Evolutionary conservation across 2,329 filamentous ascomycete species (phyloP), one percentile per base, ranked within the genome.

Genomic region (Beauveria sp.): DNA sequence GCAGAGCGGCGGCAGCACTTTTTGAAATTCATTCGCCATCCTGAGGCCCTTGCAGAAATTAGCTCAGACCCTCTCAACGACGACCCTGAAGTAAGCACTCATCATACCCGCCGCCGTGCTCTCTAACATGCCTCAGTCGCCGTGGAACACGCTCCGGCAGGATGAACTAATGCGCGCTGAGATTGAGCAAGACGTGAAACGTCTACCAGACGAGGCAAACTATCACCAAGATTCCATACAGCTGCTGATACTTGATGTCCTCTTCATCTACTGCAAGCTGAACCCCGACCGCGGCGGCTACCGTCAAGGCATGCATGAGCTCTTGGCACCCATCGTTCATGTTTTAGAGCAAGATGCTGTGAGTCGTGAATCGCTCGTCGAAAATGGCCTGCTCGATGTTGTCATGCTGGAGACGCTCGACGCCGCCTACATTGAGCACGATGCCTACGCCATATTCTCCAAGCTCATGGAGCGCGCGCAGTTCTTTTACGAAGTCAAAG

Each of bases 291-390:
- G 91, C 60, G 91, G 91, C 18, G 92, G 86, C 20, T 99, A 99
- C 72, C 86, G 95, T n/a, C 95, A 99, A 76, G 95, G 95, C 12
- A 99, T 99, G 93, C 95, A 99, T 72, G 95, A 99, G 75, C 79
- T 99, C 49, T 80, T 98, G 16, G 95, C 95, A 0, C 93, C 95
- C 0, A 86, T 99, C 43, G 78, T 97, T 7, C 91, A 91, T 82
- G 89, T 91, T 2, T 78, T 98, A 6, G 86, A 93, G 67, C 82
- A 88, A 67, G 95, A 99, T 75, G 88, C 93, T 7, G 79, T 96
- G 56, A 82, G 90, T 59, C 72, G 74, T 3, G 67, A 70, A 3
- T 70, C 73, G 3, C 70, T 74, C 49, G 70, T 71, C 1, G 62
- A 69, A 31, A 70, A 70, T 2, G 67, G 69, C 12, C 67, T 72